Evolutionary conservation across 768 basidiomycete genomes (phyloP).

Genomic region (Russula olivacea): DNA sequence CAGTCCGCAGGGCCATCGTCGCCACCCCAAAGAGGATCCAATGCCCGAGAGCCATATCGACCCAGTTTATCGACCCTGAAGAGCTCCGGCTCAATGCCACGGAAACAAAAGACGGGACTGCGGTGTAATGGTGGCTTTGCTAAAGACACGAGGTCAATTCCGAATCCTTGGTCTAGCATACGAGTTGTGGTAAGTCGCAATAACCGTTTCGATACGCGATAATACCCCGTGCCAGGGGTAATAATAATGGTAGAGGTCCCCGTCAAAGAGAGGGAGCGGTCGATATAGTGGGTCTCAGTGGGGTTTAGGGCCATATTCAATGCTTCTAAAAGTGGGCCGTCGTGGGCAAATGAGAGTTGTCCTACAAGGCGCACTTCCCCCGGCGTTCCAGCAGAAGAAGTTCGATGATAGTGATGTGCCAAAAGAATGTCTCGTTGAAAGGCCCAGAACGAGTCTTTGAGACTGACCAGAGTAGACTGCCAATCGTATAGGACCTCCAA

Average conservation of each 20-base stretch:
- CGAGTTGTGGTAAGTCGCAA: slow-evolving; percentile 89
- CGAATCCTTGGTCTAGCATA: slow-evolving; percentile 90
- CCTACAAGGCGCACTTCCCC: slow-evolving; percentile 69
- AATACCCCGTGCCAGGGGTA: slow-evolving; percentile 92
- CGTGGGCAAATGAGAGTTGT: slow-evolving; percentile 78
- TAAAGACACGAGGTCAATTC: slow-evolving; percentile 80
- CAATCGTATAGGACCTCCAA: slow-evolving; percentile 84
- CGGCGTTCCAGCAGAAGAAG: slow-evolving; percentile 30
- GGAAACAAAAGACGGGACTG: slow-evolving; percentile 89
- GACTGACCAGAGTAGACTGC: slow-evolving; percentile 76
- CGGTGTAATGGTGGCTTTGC: slow-evolving; percentile 90
- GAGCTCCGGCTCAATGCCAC: slow-evolving; percentile 51
- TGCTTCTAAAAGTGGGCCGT: slow-evolving; percentile 93
- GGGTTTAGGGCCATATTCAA: slow-evolving; percentile 90
- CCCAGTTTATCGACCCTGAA: slow-evolving; percentile 41
- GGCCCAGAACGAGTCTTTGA: slow-evolving; percentile 86
- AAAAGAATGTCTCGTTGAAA: slow-evolving; percentile 90
- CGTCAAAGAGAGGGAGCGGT: slow-evolving; percentile 86
- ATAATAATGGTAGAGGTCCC: slow-evolving; percentile 79
- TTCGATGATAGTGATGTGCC: slow-evolving; percentile 82
- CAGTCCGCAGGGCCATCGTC: slow-evolving; percentile 42
- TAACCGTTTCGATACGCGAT: slow-evolving; percentile 84
- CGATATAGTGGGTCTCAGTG: slow-evolving; percentile 91
- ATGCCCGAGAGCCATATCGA: slow-evolving; percentile 42
- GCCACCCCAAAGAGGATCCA: slow-evolving; percentile 74